phyloP scores from a whole-genome alignment of 2,329 filamentous ascomycete genomes.

The Triangularia verruculosa region DNA sequence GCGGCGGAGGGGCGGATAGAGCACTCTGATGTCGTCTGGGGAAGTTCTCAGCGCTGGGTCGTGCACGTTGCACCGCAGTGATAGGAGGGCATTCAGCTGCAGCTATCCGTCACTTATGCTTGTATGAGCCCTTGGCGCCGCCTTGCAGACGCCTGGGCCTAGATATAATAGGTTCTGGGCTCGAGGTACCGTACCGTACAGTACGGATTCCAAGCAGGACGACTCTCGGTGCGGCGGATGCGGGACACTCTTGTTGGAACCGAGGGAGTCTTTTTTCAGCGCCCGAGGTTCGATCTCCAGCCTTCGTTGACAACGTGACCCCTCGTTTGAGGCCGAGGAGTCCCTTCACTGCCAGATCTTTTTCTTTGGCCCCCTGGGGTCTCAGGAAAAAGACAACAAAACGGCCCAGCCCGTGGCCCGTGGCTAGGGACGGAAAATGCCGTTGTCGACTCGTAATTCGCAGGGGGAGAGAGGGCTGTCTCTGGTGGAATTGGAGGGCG shows the following conservation, averaged over 20 bases:
- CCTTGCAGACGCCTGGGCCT: conserved; percentile 18
- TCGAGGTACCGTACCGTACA: background rate
- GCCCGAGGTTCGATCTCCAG: background rate
- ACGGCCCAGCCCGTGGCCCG: conserved; percentile 4
- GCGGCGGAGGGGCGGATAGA: conserved; percentile 25
- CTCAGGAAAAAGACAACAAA: background rate
- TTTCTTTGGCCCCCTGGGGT: background rate
- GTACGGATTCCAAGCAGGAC: background rate
- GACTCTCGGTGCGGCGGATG: conserved; percentile 19
- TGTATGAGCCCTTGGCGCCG: conserved; percentile 27
- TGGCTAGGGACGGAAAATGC: background rate
- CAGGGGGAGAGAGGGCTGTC: background rate
- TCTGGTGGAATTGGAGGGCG: background rate
- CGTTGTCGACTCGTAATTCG: conserved; percentile 10
- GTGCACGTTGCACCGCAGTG: conserved; percentile 25
- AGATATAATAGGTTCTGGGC: conserved; percentile 3
- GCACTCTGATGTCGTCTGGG: conserved; percentile 22
- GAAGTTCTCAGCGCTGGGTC: conserved; percentile 17
- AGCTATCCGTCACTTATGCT: conserved; percentile 32
- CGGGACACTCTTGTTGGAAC: conserved; percentile 7
- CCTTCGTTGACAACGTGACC: background rate
- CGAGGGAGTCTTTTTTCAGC: conserved; percentile 1
- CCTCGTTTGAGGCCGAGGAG: background rate
- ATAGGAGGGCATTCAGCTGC: conserved; percentile 31
- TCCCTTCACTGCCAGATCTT: background rate